Conservation (phyloP, 192 early-diverging fungal genomes). For the Chytriomyces sp. region DNA sequence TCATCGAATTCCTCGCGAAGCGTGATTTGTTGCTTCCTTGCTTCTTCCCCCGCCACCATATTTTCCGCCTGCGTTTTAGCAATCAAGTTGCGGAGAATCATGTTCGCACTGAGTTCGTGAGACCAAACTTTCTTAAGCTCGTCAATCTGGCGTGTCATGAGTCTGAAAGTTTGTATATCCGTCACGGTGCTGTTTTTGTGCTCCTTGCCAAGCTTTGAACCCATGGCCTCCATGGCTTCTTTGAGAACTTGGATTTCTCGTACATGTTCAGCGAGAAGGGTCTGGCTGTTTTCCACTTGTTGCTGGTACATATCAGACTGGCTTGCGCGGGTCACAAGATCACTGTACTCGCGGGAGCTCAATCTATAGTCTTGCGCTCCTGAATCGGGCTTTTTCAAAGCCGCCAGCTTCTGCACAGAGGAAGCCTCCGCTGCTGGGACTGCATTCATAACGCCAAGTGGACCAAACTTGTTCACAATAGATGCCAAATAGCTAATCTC, state of each 20-base stretch:
- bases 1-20: slow-evolving; percentile 47
- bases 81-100: slow-evolving; percentile 40
- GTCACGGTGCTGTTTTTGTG: not conserved
- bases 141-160: slow-evolving; percentile 42
- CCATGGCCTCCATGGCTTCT: slow-evolving; percentile 36
- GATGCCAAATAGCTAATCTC: slow-evolving; percentile 22
- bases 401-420: not conserved
- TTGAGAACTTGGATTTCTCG: slow-evolving; percentile 42
- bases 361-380: slow-evolving; percentile 21
- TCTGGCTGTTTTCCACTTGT: slow-evolving; percentile 43
- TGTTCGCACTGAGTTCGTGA: slow-evolving; percentile 44
- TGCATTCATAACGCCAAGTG: not conserved
- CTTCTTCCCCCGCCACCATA: slow-evolving; percentile 33
- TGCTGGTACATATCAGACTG: slow-evolving; percentile 28
- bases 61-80: slow-evolving; percentile 43
- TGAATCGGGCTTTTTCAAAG: slow-evolving; percentile 13
- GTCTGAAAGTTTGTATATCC: slow-evolving; percentile 10
- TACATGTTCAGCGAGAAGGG: slow-evolving; percentile 39
- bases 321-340: slow-evolving; percentile 33
- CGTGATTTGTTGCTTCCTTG: slow-evolving; percentile 16
- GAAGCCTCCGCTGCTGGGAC: not conserved
- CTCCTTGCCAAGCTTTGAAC: slow-evolving; percentile 10
- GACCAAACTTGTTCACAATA: not conserved
- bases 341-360: slow-evolving; percentile 32
- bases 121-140: slow-evolving; percentile 47